Evolutionary conservation across 2,329 filamentous ascomycete genomes (phyloP), one percentile per base, ranked within the genome.

Genomic region (Monosporascus sp.): DNA sequence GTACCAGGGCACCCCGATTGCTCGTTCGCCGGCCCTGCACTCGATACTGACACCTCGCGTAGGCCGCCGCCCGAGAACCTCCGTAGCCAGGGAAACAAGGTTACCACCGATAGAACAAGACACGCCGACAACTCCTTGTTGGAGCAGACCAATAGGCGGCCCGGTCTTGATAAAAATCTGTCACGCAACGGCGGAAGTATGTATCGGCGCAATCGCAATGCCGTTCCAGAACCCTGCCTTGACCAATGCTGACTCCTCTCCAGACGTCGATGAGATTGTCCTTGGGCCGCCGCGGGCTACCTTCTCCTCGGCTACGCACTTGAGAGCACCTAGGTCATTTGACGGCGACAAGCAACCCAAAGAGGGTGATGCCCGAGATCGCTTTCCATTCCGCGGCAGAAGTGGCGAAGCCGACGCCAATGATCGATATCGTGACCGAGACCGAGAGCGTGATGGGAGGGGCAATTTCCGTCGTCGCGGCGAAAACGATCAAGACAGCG

Each of bases 211-310:
- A 24, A 46, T 17, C 43, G 7, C 9, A 46, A 52, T 52, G 38
- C 48, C 50, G 39, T 50, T 56, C 56, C 52, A 55, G 43, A 38
- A 35, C 20, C 41, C 47, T 24, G 48, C 57, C 27, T 53, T 53
- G 59, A 51, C 67, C 22, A 59, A 59, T 51, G 64, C 67, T 66
- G 62, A 69, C 56, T 60, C 54, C 59, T 50, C 59, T 58, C 56
- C 63, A 88, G 84, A 82, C 68, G 74, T 82, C 64, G 92, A 96
- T 63, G 90, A 95, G 59, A 88, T 95, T 54, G 81, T 94, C 54
- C 87, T 96, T 54, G 91, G 89, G 15, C 91, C 91, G 20, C 89
- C 91, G 2, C 89, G 89, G 69, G 89, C 85, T 47, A 83, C 85
- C 45, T 96, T 97, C 70, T 83, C 89, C 50, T 95, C 91, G 1